Percentiles rank a stretch among this genome's conserved stretches.
phyloP scores from a whole-genome alignment of 2,329 filamentous ascomycete genomes.

The Microdochium paspali region DNA sequence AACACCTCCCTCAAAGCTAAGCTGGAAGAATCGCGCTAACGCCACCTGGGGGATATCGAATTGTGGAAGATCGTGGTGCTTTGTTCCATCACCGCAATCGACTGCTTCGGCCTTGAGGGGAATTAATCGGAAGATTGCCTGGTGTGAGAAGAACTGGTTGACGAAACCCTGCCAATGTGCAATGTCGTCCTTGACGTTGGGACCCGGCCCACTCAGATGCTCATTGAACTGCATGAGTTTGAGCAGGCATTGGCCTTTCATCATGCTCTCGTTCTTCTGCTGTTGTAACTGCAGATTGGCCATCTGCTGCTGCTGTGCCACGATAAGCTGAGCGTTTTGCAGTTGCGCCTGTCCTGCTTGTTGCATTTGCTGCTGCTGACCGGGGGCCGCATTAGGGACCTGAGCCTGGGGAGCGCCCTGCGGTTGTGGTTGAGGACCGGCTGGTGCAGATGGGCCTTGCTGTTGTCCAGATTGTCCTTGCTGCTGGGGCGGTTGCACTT shows the following conservation, averaged over 20 bases:
- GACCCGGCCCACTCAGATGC: constrained; percentile 43
- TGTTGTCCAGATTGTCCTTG: constrained; percentile 15
- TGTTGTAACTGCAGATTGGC: constrained; percentile 23
- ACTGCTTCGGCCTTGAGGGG: constrained; percentile 36
- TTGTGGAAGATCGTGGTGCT: constrained; percentile 79
- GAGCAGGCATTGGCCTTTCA: constrained; percentile 49
- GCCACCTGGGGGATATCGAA: constrained; percentile 75
- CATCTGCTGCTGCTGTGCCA: constrained; percentile 26
- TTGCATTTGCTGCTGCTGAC: constrained; percentile 18
- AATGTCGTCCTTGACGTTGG: constrained; percentile 59
- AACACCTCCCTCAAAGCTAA: constrained; percentile 80
- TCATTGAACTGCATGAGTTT: constrained; percentile 55
- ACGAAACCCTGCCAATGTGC: constrained; percentile 76
- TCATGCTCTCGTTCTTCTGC: constrained; percentile 38
- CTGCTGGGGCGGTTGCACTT: constrained; percentile 11
- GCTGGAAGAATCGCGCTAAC: constrained; percentile 80
- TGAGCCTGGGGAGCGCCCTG: constrained; percentile 17
- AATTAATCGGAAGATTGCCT: constrained; percentile 67
- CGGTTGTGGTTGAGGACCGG: constrained; percentile 10
- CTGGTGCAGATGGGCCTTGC: constrained; percentile 11
- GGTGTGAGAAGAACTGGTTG: constrained; percentile 67
- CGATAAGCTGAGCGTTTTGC: constrained; percentile 9
- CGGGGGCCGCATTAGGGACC: constrained; percentile 17
- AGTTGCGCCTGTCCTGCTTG: constrained; percentile 22
- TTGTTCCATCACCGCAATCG: constrained; percentile 45